A percentile compares a stretch with the other conserved stretches of the same genome.
These are phyloP conservation scores for Saccharomycopsis javanensis DNA, from an alignment of 805 yeast species.

Conservation along the genomic window DNA sequence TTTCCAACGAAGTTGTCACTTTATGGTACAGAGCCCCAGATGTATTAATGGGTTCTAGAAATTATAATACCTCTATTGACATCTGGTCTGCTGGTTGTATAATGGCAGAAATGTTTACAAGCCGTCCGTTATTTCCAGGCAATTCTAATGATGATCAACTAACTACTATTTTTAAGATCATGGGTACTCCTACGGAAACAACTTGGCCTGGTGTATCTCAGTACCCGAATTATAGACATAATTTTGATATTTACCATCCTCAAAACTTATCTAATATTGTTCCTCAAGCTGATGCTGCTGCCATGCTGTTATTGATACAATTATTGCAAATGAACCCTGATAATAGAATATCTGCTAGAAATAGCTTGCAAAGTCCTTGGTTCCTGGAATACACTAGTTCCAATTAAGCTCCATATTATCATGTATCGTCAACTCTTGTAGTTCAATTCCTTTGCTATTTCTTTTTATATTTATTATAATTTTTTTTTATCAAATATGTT, in stretches of 20 bases:
- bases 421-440: background rate
- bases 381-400: constrained; percentile 55
- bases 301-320: constrained; percentile 60
- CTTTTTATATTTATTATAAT: background rate
- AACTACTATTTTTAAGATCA: constrained; percentile 77
- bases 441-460: background rate
- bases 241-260: constrained; percentile 78
- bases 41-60: constrained; percentile 74
- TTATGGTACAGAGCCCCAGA: constrained; percentile 55
- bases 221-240: constrained; percentile 76
- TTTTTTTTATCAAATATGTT: background rate
- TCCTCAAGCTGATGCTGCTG: constrained; percentile 61
- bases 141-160: constrained; percentile 93
- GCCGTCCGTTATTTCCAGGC: constrained; percentile 94
- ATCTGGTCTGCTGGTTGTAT: constrained; percentile 99
- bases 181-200: constrained; percentile 95
- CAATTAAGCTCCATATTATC: background rate
- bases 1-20: constrained; percentile 95
- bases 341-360: constrained; percentile 40
- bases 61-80: constrained; percentile 93
- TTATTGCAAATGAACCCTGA: constrained; percentile 46
- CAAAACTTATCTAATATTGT: constrained; percentile 70
- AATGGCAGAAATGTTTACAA: constrained; percentile 97
- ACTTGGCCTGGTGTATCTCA: constrained; percentile 97
- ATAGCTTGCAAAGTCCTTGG: constrained; percentile 51